Percentiles rank a stretch among this genome's conserved stretches.
Conservation (phyloP, 179 eudicot species). For the Pouteria campechiana region DNA sequence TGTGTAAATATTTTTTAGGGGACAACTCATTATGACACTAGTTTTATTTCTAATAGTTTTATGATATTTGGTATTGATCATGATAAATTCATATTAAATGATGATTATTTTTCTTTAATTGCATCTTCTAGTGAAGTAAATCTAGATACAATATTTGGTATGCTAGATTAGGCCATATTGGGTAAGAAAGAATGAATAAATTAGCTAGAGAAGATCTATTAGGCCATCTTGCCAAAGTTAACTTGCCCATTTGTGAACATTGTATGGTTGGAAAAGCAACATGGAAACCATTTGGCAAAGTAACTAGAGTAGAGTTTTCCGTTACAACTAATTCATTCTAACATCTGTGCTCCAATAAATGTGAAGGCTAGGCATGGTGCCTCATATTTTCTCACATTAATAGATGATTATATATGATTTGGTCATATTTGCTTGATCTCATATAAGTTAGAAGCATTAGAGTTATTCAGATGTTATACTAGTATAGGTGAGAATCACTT, state of each 20-base stretch:
- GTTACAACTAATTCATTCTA: not conserved
- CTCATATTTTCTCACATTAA: slow-evolving; percentile 2
- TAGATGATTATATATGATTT: slow-evolving; percentile 2
- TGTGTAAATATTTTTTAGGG: not conserved
- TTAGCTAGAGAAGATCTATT: not conserved
- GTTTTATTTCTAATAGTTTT: too few species aligned
- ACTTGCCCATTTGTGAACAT: too few species aligned
- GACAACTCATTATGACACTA: not conserved
- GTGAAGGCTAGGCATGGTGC: not conserved
- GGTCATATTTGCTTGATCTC: slow-evolving; percentile 3
- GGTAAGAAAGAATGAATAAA: too few species aligned
- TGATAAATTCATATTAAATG: too few species aligned
- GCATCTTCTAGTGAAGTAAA: not conserved
- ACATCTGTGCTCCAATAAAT: not conserved
- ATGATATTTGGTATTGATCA: not conserved
- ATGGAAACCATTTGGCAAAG: not conserved
- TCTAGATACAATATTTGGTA: not conserved
- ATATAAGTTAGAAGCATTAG: not conserved
- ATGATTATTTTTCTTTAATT: not conserved
- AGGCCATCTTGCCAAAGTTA: not conserved
- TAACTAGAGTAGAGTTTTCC: not conserved
- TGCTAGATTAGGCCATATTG: not conserved
- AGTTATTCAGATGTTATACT: slow-evolving; percentile 1
- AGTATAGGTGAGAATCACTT: not conserved
- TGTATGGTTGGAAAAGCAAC: too few species aligned